Base-by-base conservation (phyloP, 2,329 filamentous ascomycete genomes). In the Trichoderma simmonsii region DNA sequence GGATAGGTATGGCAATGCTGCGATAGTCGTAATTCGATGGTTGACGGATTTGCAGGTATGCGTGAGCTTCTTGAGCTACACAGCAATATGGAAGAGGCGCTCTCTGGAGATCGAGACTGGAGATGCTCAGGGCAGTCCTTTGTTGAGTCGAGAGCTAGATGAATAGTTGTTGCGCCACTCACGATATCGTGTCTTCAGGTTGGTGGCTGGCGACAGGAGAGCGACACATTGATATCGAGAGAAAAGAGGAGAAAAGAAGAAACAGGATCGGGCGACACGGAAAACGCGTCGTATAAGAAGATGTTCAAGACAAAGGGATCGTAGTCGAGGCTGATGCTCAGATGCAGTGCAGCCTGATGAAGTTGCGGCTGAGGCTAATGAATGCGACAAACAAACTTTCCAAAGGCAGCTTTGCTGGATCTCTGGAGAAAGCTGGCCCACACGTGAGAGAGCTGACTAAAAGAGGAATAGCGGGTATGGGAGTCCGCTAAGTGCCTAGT, bases 211-310 rank as follows among this genome's bases (percentile, higher is more conserved):
- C 59, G 30, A 18, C 48, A 32, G 39, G 59, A 34, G 68, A 30
- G 67, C 30, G 36, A 62, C 71, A 61, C 71, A 72, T 72, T 71
- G 71, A 71, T 65, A 18, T 56, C 28, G 32, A 48, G 24, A 60
- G 24, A 30, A 51, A 21, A 60, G 24, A 57, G 36, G 36, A 14
- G 12, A 6, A 24, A n/a, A 15, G n/a, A 15, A 15, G 11, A 24
- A 21, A 51, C 2, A 71, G 39, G 28, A 6, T 28, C 39, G 18
- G 57, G 64, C 71, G 48, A 60, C 69, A 71, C 69, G 48, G 26
- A 54, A 71, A 43, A 66, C 69, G 69, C 69, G 69, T 71, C 62
- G 69, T 36, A 12, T 12, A 54, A 24, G 48, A 24, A 26, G 15
- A 62, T 6, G 36, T 48, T 51, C 0, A 48, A 21, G 59, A 54